These are phyloP conservation scores for Heimioporus sp. DNA, from an alignment of 768 basidiomycete genomes.

Conservation along the genomic window DNA sequence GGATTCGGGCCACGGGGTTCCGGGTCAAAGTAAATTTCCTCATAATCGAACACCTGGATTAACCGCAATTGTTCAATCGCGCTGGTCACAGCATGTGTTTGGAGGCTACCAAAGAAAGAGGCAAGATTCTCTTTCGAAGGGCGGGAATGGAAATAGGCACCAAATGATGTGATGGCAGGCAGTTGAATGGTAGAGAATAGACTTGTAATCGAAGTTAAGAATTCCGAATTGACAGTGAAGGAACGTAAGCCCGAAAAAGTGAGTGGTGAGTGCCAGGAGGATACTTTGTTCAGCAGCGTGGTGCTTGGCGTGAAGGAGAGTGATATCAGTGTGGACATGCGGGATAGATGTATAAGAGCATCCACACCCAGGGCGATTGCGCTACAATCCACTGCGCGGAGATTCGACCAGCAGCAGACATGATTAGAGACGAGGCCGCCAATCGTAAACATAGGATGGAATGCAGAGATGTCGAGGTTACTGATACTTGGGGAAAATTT, in stretches of 20 bases:
- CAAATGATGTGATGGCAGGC: not conserved
- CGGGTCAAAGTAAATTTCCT: not conserved
- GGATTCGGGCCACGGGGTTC: not conserved
- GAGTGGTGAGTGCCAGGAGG: not conserved
- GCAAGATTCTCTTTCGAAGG: not conserved
- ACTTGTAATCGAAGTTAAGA: not conserved
- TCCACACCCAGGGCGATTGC: not conserved
- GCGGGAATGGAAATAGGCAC: not conserved
- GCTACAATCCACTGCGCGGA: not conserved
- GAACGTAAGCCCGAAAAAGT: not conserved
- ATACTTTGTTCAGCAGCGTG: not conserved
- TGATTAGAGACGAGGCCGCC: not conserved
- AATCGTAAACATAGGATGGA: not conserved
- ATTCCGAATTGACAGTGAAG: not conserved
- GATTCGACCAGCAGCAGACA: constrained; percentile 4
- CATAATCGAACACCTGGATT: not conserved
- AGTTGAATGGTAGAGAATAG: not conserved
- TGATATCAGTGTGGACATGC: not conserved
- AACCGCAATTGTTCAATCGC: not conserved
- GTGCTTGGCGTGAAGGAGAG: not conserved
- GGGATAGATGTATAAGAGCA: constrained; percentile 3
- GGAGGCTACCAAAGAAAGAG: not conserved
- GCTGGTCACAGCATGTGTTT: not conserved
- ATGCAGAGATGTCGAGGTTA: not conserved
- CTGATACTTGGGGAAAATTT: not conserved